These are phyloP conservation scores for Coemansia javaensis DNA, from an alignment of 192 early-diverging fungal species.

Conservation along the genomic window DNA sequence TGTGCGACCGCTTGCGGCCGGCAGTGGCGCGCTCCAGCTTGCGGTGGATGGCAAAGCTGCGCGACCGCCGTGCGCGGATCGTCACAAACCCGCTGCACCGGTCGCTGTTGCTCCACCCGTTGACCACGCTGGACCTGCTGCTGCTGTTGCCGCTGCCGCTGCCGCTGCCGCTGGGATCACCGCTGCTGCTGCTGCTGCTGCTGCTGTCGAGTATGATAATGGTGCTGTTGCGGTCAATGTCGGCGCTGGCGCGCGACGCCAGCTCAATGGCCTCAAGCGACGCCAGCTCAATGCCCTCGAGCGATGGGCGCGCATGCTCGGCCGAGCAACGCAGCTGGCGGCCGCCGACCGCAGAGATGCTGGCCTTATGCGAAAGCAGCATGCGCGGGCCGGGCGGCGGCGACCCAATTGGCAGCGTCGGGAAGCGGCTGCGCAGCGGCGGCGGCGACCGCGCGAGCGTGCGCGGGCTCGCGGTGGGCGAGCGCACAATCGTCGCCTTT, in stretches of 20 bases:
- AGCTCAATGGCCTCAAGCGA: too few relatives aligned
- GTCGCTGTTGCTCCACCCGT: too few relatives aligned
- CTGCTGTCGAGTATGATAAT: too few relatives aligned
- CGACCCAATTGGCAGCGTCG: conserved; percentile 7
- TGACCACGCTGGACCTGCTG: not conserved
- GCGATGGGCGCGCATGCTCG: not conserved
- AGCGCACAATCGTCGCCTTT: conserved; percentile 14
- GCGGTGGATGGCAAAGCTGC: conserved; percentile 35
- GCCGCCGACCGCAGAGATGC: conserved; percentile 39
- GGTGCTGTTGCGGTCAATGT: not conserved
- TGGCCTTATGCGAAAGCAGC: conserved; percentile 34
- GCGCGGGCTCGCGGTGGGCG: conserved; percentile 6
- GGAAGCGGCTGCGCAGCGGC: not conserved
- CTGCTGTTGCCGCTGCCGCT: not conserved
- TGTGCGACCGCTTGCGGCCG: conserved; percentile 40
- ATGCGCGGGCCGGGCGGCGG: conserved; percentile 11
- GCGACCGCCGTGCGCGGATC: conserved; percentile 34
- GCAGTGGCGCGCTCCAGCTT: conserved; percentile 20
- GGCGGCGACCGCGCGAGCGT: not conserved
- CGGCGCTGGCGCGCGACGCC: too few relatives aligned
- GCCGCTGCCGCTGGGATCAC: not conserved
- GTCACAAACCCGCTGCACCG: conserved; percentile 21
- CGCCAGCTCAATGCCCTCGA: not conserved
- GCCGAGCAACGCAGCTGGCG: conserved; percentile 1
- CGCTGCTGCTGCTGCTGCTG: not conserved